phyloP scores from a whole-genome alignment of 1,139 yeast genomes.

The Diutina siamensis region DNA sequence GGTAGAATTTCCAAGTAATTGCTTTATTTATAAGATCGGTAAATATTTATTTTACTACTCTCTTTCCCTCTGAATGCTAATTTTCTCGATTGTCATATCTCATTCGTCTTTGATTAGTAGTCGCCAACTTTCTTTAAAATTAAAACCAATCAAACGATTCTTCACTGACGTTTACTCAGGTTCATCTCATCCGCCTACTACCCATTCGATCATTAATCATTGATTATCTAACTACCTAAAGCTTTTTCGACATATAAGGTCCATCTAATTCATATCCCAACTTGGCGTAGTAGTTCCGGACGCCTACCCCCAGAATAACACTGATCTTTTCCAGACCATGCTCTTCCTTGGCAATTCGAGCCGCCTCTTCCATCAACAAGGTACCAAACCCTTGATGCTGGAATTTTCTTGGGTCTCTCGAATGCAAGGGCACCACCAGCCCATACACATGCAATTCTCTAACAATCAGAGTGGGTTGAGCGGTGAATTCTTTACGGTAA shows the following conservation, averaged over 20 bases:
- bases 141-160: too few relatives aligned
- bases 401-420: conserved; percentile 95
- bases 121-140: too few relatives aligned
- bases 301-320: conserved; percentile 97
- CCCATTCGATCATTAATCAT: background rate
- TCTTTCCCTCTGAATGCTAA: too few relatives aligned
- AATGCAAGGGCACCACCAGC: conserved; percentile 91
- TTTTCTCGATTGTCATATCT: too few relatives aligned
- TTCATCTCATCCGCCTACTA: too few relatives aligned
- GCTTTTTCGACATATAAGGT: conserved; percentile 79
- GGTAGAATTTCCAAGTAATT: too few relatives aligned
- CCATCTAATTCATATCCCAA: conserved; percentile 91
- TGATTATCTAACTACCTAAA: too few relatives aligned
- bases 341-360: conserved; percentile 87
- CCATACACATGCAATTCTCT: conserved; percentile 97
- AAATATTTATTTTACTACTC: too few relatives aligned
- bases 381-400: conserved; percentile 99
- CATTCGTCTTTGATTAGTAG: too few relatives aligned
- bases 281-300: conserved; percentile 85
- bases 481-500: conserved; percentile 75
- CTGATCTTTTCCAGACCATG: conserved; percentile 87
- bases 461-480: conserved; percentile 83
- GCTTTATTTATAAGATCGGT: too few relatives aligned
- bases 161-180: too few relatives aligned
- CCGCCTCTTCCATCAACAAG: conserved; percentile 95